Conservation (phyloP, 1,284 basidiomycete species). For the Heliocybe sulcata region DNA sequence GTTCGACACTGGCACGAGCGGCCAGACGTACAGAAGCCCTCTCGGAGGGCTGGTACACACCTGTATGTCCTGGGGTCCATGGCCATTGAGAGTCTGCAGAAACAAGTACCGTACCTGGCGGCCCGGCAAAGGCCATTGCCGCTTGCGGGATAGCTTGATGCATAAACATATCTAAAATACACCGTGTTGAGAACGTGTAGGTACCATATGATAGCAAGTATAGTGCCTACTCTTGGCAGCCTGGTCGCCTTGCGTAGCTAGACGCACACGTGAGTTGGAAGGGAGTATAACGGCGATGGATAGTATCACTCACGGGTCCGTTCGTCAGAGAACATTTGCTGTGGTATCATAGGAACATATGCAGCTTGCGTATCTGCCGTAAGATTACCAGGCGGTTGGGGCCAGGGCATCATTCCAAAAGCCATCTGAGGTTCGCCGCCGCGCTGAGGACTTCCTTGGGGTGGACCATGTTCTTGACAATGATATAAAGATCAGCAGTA, state of each 20-base stretch:
- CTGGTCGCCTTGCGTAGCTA: background rate
- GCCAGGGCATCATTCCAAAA: background rate
- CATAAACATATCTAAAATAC: background rate
- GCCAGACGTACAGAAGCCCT: slow-evolving; percentile 49
- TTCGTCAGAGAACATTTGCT: slow-evolving; percentile 38
- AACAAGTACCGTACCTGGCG: background rate
- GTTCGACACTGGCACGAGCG: slow-evolving; percentile 33
- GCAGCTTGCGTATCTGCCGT: slow-evolving; percentile 11
- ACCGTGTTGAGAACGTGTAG: background rate
- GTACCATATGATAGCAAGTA: background rate
- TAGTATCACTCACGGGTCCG: slow-evolving; percentile 28
- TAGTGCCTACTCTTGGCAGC: background rate
- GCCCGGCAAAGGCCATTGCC: background rate
- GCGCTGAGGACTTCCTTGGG: background rate
- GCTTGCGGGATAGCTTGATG: background rate
- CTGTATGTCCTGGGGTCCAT: background rate
- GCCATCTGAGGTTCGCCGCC: background rate
- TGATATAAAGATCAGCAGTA: background rate
- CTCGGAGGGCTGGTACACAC: slow-evolving; percentile 32
- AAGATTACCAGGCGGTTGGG: background rate
- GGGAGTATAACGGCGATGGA: slow-evolving; percentile 5
- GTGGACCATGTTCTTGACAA: background rate
- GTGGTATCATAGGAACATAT: slow-evolving; percentile 29
- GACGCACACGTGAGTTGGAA: background rate
- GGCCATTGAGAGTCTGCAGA: background rate